These are phyloP conservation scores for Angomonas ambiguus DNA, from an alignment of 208 protist genomes.

Conservation along the genomic window DNA sequence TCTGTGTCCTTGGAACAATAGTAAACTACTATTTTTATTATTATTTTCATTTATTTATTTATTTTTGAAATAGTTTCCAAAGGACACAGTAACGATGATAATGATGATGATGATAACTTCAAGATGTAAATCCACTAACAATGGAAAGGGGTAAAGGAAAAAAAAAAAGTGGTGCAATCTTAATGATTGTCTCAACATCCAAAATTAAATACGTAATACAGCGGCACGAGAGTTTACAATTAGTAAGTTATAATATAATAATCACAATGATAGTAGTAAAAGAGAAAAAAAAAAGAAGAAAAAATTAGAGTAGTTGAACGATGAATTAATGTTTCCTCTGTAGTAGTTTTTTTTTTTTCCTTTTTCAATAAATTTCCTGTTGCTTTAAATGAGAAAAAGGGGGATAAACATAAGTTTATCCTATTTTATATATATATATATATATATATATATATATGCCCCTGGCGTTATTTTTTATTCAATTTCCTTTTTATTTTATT, in stretches of 20 bases:
- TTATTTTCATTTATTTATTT: too few relatives aligned
- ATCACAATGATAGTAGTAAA: not conserved
- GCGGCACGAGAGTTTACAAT: not conserved
- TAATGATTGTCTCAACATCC: not conserved
- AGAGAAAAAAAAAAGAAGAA: not conserved
- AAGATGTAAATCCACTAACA: not conserved
- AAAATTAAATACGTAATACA: not conserved
- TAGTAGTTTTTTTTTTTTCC: not conserved
- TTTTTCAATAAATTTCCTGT: not conserved
- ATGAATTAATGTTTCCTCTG: not conserved
- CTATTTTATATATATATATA: not conserved
- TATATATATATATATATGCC: not conserved
- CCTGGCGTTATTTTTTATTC: not conserved
- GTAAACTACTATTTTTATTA: too few relatives aligned
- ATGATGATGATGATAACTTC: too few relatives aligned
- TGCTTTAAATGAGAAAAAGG: conserved; percentile 11
- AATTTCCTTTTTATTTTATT: not conserved
- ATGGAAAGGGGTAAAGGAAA: not conserved
- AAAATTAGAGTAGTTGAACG: conserved; percentile 1
- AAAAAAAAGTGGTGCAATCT: not conserved
- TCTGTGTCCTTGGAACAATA: too few relatives aligned
- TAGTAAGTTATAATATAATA: not conserved
- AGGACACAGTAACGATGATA: not conserved
- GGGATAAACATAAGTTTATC: conserved; percentile 2
- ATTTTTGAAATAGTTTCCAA: too few relatives aligned